Conservation (phyloP, 805 yeast genomes). For the Hanseniaspora opuntiae region DNA sequence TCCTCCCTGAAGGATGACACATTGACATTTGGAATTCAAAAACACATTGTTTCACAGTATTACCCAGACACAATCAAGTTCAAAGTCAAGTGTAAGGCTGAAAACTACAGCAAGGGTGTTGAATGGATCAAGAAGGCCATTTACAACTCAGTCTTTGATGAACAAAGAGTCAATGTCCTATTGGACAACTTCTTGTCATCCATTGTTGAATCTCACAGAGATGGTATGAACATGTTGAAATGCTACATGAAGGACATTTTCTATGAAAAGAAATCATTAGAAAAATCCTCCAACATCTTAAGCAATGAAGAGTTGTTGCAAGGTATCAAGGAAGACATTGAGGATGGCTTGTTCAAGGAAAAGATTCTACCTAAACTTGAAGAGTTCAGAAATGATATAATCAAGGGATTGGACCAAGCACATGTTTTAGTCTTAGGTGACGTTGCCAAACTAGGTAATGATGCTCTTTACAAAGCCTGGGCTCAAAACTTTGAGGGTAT, state of each 20-base stretch:
- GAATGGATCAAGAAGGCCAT: constrained; percentile 62
- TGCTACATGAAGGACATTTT: constrained; percentile 45
- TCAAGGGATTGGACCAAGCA: constrained; percentile 39
- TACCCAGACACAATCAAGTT: constrained; percentile 50
- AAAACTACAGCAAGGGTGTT: constrained; percentile 54
- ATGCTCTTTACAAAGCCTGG: constrained; percentile 21
- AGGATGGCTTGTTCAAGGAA: constrained; percentile 37
- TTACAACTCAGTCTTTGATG: constrained; percentile 57
- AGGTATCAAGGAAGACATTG: constrained; percentile 35
- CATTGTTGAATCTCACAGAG: constrained; percentile 28
- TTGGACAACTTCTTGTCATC: constrained; percentile 30
- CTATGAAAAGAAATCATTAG: constrained; percentile 43
- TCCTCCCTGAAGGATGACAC: constrained; percentile 61
- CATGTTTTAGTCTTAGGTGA: constrained; percentile 65
- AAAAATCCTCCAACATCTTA: constrained; percentile 53
- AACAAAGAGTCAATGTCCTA: constrained; percentile 51
- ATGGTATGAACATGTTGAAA: constrained; percentile 42
- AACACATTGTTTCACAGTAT: constrained; percentile 46
- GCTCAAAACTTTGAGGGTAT: constrained; percentile 16
- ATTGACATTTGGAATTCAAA: constrained; percentile 41
- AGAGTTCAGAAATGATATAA: constrained; percentile 41
- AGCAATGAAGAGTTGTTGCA: constrained; percentile 46
- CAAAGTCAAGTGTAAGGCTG: constrained; percentile 44
- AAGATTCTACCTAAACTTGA: constrained; percentile 24
- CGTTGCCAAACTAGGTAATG: constrained; percentile 30